Conservation (phyloP, 1,284 basidiomycete genomes). For the Erythrobasidium hasegawianum region DNA sequence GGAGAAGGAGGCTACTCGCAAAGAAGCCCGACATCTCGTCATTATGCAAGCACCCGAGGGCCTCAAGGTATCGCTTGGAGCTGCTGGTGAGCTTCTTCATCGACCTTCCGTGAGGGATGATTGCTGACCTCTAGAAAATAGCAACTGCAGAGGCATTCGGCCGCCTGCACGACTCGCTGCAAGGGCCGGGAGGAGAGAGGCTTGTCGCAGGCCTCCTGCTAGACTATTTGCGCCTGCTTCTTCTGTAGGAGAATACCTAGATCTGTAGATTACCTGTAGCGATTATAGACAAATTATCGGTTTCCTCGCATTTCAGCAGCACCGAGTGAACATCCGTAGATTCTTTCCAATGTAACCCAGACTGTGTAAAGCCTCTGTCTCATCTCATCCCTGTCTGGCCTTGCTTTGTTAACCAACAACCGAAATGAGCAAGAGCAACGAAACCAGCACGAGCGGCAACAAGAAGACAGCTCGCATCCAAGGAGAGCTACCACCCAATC, state of each 20-base stretch:
- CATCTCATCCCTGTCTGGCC: too few relatives aligned
- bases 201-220: constrained; percentile 27
- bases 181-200: constrained; percentile 18
- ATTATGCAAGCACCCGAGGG: constrained; percentile 45
- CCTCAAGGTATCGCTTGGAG: constrained; percentile 33
- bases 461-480: constrained; percentile 16
- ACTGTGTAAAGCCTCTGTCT: too few relatives aligned
- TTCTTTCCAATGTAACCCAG: too few relatives aligned
- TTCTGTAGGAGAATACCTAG: too few relatives aligned
- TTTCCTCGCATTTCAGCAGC: background rate
- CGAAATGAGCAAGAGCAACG: background rate
- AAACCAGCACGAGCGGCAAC: background rate
- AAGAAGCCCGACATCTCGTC: constrained; percentile 44
- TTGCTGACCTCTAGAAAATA: background rate
- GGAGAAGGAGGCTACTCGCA: constrained; percentile 41
- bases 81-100: constrained; percentile 4
- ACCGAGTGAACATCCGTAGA: too few relatives aligned
- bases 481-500: constrained; percentile 13
- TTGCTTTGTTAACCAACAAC: too few relatives aligned
- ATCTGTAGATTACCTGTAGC: too few relatives aligned
- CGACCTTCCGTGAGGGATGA: too few relatives aligned
- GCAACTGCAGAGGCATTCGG: constrained; percentile 35
- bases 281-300: too few relatives aligned
- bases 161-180: constrained; percentile 31
- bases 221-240: constrained; percentile 31